A percentile compares a stretch with the other conserved stretches of the same genome.
Evolutionary conservation across 306 rosid genomes (phyloP).

Genomic region (Carpinus viminea): DNA sequence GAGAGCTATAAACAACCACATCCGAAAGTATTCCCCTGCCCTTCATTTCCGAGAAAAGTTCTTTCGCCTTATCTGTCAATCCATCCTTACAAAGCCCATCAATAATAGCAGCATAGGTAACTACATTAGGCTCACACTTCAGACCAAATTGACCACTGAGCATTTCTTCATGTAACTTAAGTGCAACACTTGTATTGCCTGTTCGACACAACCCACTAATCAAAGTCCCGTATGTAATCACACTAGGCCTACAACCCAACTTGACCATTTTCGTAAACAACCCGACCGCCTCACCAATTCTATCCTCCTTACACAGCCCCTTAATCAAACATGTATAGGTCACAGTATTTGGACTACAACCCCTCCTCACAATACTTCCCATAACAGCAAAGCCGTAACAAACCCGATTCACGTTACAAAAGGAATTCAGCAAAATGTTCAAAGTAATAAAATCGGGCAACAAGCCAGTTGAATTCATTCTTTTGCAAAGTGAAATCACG

Average conservation of each 20-base stretch:
- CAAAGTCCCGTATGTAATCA: constrained; percentile 35
- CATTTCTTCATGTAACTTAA: constrained; percentile 46
- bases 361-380: constrained; percentile 36
- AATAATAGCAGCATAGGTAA: constrained; percentile 36
- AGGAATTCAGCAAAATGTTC: constrained; percentile 44
- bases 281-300: constrained; percentile 30
- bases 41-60: constrained; percentile 50
- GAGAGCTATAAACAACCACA: constrained; percentile 38
- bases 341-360: constrained; percentile 32
- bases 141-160: constrained; percentile 21
- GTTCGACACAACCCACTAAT: constrained; percentile 49
- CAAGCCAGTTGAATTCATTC: constrained; percentile 27
- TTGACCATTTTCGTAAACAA: constrained; percentile 36
- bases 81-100: constrained; percentile 53
- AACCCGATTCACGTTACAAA: constrained; percentile 32
- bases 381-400: constrained; percentile 34
- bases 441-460: constrained; percentile 25
- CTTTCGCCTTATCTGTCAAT: constrained; percentile 38
- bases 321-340: constrained; percentile 40
- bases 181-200: constrained; percentile 29
- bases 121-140: constrained; percentile 32
- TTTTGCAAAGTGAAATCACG: constrained; percentile 27
- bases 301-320: constrained; percentile 48
- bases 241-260: constrained; percentile 38
- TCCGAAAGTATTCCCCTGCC: constrained; percentile 29